phyloP scores from a whole-genome alignment of 176 grass and related monocot species.

The Secale cereale region DNA sequence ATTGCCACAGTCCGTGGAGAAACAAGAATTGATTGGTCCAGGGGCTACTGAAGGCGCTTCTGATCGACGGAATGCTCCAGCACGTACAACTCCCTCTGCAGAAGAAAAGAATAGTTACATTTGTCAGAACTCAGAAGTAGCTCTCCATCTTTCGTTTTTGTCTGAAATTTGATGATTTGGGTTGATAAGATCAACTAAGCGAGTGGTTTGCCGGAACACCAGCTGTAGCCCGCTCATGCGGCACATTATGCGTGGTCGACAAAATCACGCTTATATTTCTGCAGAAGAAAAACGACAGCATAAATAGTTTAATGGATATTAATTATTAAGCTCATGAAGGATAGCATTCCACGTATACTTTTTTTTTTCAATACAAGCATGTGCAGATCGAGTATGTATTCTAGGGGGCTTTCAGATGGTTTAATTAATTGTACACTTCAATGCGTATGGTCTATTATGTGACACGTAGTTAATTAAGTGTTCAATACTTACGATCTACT shows the following conservation, averaged over 20 bases:
- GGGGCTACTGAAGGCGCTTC: background rate
- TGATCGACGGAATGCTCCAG: background rate
- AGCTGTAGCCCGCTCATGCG: slow-evolving; percentile 8
- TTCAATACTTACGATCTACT: background rate
- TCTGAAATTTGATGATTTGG: background rate
- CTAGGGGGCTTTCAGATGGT: background rate
- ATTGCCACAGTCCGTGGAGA: background rate
- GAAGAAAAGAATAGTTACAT: slow-evolving; percentile 1
- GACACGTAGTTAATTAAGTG: background rate
- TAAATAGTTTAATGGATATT: background rate
- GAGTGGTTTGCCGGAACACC: background rate
- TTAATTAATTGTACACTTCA: background rate
- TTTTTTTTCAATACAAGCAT: background rate
- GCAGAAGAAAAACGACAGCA: background rate
- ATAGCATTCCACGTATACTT: too few species aligned
- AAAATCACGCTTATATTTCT: background rate
- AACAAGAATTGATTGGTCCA: slow-evolving; percentile 12
- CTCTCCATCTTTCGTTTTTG: background rate
- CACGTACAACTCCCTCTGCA: background rate
- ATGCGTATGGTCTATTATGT: background rate
- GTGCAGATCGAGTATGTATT: background rate
- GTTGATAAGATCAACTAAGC: background rate
- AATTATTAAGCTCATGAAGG: background rate
- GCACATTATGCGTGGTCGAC: background rate
- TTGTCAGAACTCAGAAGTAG: background rate